Evolutionary conservation across 1,284 basidiomycete species (phyloP), one percentile per base, ranked within the genome.

Genomic region (Neotropicomus parvogracilis): DNA sequence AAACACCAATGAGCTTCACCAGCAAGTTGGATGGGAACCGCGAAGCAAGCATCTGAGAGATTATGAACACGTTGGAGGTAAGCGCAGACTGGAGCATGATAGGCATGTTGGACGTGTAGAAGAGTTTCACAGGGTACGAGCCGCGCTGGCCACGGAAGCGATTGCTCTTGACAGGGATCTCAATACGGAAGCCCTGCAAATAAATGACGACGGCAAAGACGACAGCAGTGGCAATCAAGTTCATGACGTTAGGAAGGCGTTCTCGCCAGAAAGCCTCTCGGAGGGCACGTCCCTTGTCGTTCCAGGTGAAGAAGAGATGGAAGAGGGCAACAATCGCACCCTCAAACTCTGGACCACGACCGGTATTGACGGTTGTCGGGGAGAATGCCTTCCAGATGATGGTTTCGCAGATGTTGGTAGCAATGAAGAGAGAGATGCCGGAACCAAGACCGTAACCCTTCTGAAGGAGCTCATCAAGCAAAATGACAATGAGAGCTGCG

Each of bases 301-400:
- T 91, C 92, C 93, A 97, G 16, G 95, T 97, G 75, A 99, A 97
- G 54, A 98, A 75, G 36, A 98, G 81, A 70, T 99, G 97, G 91
- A 98, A 97, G 50, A 98, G 81, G 4, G 95, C 88, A 54, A 98
- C 88, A 57, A 98, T 78, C 31, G 95, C 95, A 55, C 95, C 95
- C 67, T 99, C 95, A 60, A 99, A 99, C 70, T 99, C 95, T 52
- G 95, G 92, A 6, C 95, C 95, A 58, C 95, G 91, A 44, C 95
- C 95, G 21, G 94, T 97, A 81, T 99, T 99, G 74, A 98, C 74
- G 40, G 95, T 98, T 28, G 94, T 98, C 26, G 95, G 97, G 3
- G 92, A 95, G 75, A 99, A 98, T 3, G 95, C 95, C 70, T 99
- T 99, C 95, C 95, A 99, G 63, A 98, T 84, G 74, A 99, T 99